Base-by-base conservation (phyloP, 2,329 filamentous ascomycete genomes). In the Periconia sp. region DNA sequence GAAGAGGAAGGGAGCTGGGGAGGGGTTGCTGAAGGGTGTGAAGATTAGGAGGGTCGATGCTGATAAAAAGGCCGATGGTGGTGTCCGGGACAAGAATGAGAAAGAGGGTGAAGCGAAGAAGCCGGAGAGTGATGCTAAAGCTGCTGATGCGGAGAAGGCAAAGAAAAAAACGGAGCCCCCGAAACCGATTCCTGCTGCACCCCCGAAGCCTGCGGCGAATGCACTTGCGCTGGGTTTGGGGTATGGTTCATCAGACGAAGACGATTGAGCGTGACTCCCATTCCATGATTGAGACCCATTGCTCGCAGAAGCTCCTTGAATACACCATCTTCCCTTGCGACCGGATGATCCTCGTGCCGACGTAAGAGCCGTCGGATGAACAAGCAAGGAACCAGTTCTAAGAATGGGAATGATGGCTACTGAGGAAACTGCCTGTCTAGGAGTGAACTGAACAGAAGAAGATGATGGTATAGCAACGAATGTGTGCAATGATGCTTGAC, bases 1-100 rank as follows among this genome's bases (percentile, higher is more conserved):
- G 50, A 85, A 85, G 68, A 75, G 81, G 59, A 80, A 81, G 51
- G 76, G 71, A 2, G 58, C 59, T 27, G 76, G 76, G 45, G 15
- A 30, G 43, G 14, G 19, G 43, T 50, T 70, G 2, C 54, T 79
- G 37, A 74, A 72, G 47, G 77, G 77, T 3, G 61, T 80, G 45
- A 81, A 81, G 66, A 51, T 79, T 37, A 68, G 74, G 41, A 78
- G 74, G 57, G 60, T 67, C 10, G 75, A 69, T 15, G 60, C 51
- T 19, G 48, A 57, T 6, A 52, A 45, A 11, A 19, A 44, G 52
- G 40, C 45, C 17, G 50, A 35, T n/a, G 23, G 48, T 1, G 19
- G 3, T 43, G 23, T 23, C 37, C 52, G 58, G n/a, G 55, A 53
- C 43, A 55, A 55, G 14, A 17, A 19, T 6, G 37, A 19, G 1